Conservation (phyloP, 2,329 filamentous ascomycete genomes). For the Trichoderma hamatum region DNA sequence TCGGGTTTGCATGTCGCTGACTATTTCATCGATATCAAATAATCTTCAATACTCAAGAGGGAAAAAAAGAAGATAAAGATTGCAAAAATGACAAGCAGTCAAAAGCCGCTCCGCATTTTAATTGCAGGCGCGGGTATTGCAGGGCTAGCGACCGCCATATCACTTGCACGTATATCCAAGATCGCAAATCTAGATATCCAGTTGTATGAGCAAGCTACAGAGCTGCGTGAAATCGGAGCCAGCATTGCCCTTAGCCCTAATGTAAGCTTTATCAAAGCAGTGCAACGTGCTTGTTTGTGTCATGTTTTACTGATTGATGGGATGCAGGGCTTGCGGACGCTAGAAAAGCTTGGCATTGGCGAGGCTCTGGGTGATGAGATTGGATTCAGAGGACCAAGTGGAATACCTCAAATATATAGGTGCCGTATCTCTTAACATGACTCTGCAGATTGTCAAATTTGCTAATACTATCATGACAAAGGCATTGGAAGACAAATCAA, state of each 20-base stretch:
- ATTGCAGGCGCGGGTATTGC: conserved; percentile 33
- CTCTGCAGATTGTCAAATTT: no score
- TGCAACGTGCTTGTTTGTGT: conserved; percentile 26
- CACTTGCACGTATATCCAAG: conserved; percentile 44
- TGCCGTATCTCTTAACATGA: background rate
- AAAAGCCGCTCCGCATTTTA: conserved; percentile 22
- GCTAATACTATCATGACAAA: conserved; percentile 30
- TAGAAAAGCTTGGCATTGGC: conserved; percentile 53
- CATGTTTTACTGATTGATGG: background rate
- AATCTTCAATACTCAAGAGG: background rate
- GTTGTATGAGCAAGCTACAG: conserved; percentile 52
- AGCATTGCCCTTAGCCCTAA: conserved; percentile 55
- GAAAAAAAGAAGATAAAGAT: background rate
- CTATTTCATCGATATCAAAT: background rate
- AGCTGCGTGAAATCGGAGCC: conserved; percentile 51
- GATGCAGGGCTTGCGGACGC: conserved; percentile 47
- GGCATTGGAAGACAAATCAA: conserved; percentile 51
- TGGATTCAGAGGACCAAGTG: conserved; percentile 42
- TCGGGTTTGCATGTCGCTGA: conserved; percentile 1
- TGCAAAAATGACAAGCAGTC: background rate
- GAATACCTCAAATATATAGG: conserved; percentile 23
- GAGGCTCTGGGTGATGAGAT: conserved; percentile 46
- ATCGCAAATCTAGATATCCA: conserved; percentile 44
- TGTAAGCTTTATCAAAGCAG: conserved; percentile 5
- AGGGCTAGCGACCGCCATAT: conserved; percentile 51